Base-by-base conservation (phyloP, 2,329 filamentous ascomycete genomes). In the Macroventuria anomochaeta region DNA sequence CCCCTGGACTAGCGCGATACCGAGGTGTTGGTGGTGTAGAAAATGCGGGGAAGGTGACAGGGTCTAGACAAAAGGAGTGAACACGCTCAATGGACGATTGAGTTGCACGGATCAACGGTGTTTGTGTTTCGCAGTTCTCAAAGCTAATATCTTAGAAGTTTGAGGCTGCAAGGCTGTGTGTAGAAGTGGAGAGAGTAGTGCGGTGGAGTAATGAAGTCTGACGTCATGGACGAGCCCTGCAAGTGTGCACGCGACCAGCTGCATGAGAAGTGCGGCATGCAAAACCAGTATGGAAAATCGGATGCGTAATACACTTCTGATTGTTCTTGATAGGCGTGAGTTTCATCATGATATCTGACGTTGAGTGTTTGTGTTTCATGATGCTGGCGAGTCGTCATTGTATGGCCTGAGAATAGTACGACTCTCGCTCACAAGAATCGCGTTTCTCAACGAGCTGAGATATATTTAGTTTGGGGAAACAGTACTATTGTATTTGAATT, bases 21-120 rank as follows among this genome's bases (percentile, higher is more conserved):
- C 40, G 23, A 43, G 33, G 39, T 28, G 23, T 12, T 43, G 28
- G 11, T 21, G 33, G 21, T 36, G 2, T 51, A 26, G 20, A 11
- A 34, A 52, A 46, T 52, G 48, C 48, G 48, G 48, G 48, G 48
- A 52, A 52, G 48, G n/a, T n/a, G n/a, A n/a, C n/a, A n/a, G n/a
- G 29, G 34, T 21, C 41, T 13, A 39, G 8, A 17, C 46, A 5
- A 15, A 13, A 4, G 25, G n/a, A 20, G 12, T 18, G 21, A 6
- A 28, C 23, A 20, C 10, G 1, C n/a, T 18, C 11, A 29, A n/a
- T n/a, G 8, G 8, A 29, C n/a, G n/a, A 29, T 6, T 6, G 17
- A 12, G 15, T 17, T 6, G 12, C 15, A 13, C 34, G 17, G 21
- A n/a, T 17, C 11, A 5, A 17, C 2, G 7, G 11, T 25, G 28